Evolutionary conservation across 202 grass and related monocot genomes (phyloP), one percentile per base, ranked within the genome.

Genomic region (Setaria viridis): DNA sequence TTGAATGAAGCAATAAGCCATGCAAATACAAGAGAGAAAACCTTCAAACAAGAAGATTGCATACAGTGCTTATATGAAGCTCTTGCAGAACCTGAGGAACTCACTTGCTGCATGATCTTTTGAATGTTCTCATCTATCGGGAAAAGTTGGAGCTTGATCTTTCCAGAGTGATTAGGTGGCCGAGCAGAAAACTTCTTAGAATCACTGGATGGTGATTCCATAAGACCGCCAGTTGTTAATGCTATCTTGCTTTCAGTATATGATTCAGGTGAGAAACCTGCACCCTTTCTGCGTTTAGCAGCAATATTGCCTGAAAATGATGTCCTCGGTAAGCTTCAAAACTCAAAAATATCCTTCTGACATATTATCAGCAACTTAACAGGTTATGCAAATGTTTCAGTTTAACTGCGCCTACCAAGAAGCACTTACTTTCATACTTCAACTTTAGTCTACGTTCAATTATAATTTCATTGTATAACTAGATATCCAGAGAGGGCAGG

Each of bases 81-180:
- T 74, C 11, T 45, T 37, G n/a, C n/a, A 70, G 9, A 80, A 81
- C 46, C n/a, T 77, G 60, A 69, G 13, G 33, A 35, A 80, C 58
- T 94, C 71, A 97, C 97, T 91, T 99, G 85, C 72, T 97, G 90
- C 70, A 99, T 65, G 57, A 76, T 62, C 62, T 86, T 88, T 68
- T 88, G 84, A 90, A 90, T 91, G 35, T 25, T 74, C 77, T 91
- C 87, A 83, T 94, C 83, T 37, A 99, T 90, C 74, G 97, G 97
- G 33, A 99, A 97, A 77, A 97, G 89, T 73, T 99, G 97, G 72
- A 99, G 94, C 74, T 94, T 94, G 79, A 97, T 72, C 86, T 99
- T 99, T 87, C 87, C 74, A 78, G 72, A 82, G 78, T 79, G 72
- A 70, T 62, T 59, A 50, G 70, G 89, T 85, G 62, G 85, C 42